Evolutionary conservation across 2,329 filamentous ascomycete species (phyloP).

Genomic region (Diaporthe caulivora): DNA sequence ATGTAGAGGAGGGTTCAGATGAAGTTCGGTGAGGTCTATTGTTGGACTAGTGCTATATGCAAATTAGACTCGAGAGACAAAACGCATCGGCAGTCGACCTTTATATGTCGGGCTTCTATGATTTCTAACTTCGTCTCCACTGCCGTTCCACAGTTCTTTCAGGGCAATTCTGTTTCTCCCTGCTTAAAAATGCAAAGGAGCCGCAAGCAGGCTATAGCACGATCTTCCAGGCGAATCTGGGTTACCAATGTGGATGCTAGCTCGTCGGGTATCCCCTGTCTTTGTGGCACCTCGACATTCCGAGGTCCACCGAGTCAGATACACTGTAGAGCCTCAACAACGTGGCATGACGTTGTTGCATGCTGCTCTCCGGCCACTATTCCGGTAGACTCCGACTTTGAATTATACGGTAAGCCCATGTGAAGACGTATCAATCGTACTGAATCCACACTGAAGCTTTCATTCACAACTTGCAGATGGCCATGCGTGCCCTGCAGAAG

Average conservation of each 20-base stretch:
- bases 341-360: conserved; percentile 17
- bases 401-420: too few relatives aligned
- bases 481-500: not conserved
- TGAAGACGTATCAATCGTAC: not conserved
- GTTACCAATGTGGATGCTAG: conserved; percentile 3
- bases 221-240: conserved; percentile 7
- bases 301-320: conserved; percentile 16
- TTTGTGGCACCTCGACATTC: conserved; percentile 20
- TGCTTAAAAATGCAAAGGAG: conserved; percentile 25
- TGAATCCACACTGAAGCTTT: too few relatives aligned
- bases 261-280: conserved; percentile 11
- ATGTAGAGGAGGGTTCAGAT: not conserved
- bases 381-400: too few relatives aligned
- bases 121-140: conserved; percentile 10
- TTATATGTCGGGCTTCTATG: conserved; percentile 15
- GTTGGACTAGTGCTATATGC: not conserved
- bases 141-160: not conserved
- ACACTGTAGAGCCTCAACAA: not conserved
- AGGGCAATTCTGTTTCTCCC: conserved; percentile 7
- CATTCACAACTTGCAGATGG: not conserved
- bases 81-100: not conserved
- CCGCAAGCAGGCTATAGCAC: conserved; percentile 8
- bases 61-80: too few relatives aligned
- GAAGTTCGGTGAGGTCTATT: not conserved
- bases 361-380: not conserved